Percentiles rank a stretch among this genome's conserved stretches.
Conservation (phyloP, 805 yeast genomes). For the Saccharomycopsis sp. region DNA sequence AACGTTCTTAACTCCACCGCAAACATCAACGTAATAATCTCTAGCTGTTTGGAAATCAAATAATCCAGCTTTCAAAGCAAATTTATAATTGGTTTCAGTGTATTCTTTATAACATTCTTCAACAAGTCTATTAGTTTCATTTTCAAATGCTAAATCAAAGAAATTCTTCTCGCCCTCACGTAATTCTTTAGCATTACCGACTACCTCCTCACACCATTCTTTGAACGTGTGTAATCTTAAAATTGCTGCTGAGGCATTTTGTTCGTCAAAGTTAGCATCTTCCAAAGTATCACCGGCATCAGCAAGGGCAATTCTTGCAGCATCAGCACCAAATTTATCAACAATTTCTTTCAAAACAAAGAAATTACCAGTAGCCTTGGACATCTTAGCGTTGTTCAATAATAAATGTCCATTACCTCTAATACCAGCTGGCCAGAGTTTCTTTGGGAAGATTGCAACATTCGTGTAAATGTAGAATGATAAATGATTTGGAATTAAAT, state of each 20-base stretch:
- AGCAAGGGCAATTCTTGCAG: slow-evolving; percentile 93
- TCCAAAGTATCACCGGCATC: slow-evolving; percentile 98
- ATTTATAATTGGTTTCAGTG: slow-evolving; percentile 69
- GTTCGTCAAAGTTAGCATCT: slow-evolving; percentile 96
- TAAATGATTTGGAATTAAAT: slow-evolving; percentile 93
- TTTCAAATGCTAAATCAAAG: slow-evolving; percentile 86
- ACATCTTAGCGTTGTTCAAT: slow-evolving; percentile 95
- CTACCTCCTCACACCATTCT: slow-evolving; percentile 88
- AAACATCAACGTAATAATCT: slow-evolving; percentile 88
- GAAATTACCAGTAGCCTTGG: slow-evolving; percentile 96
- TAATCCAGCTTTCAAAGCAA: slow-evolving; percentile 83
- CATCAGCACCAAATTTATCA: slow-evolving; percentile 93
- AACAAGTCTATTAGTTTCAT: slow-evolving; percentile 82
- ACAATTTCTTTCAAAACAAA: slow-evolving; percentile 81
- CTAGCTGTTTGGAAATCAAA: slow-evolving; percentile 93
- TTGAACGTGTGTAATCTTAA: slow-evolving; percentile 84
- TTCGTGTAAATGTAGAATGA: slow-evolving; percentile 92
- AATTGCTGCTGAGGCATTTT: slow-evolving; percentile 95
- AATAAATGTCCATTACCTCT: slow-evolving; percentile 94
- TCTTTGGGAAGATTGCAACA: slow-evolving; percentile 86
- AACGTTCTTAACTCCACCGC: slow-evolving; percentile 48
- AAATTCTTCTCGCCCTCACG: slow-evolving; percentile 54
- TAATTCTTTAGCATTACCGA: slow-evolving; percentile 43
- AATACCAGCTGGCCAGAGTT: slow-evolving; percentile 89
- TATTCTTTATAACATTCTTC: slow-evolving; percentile 69